phyloP scores from a whole-genome alignment of 1,284 basidiomycete species.

The Malassezia arunalokei region DNA sequence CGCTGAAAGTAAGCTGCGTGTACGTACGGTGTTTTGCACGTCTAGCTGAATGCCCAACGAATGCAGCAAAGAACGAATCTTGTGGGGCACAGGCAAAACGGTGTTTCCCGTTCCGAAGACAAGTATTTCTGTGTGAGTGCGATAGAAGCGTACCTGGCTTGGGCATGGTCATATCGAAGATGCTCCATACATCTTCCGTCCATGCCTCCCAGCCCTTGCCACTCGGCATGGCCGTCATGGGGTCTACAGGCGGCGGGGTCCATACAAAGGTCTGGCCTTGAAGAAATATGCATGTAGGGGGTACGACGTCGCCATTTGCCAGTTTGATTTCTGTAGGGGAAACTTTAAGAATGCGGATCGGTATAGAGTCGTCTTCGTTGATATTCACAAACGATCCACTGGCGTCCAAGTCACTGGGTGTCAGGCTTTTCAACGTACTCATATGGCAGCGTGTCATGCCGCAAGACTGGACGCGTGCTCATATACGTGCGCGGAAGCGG shows the following conservation, averaged over 20 bases:
- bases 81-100: slow-evolving; percentile 59
- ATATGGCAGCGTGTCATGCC: neutral
- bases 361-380: slow-evolving; percentile 8
- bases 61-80: slow-evolving; percentile 59
- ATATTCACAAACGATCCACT: slow-evolving; percentile 6
- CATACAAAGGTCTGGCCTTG: slow-evolving; percentile 76
- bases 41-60: slow-evolving; percentile 74
- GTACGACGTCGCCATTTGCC: slow-evolving; percentile 57
- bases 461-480: neutral
- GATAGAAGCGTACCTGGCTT: slow-evolving; percentile 59
- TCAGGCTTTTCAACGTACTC: neutral
- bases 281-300: slow-evolving; percentile 65
- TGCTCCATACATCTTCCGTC: slow-evolving; percentile 60
- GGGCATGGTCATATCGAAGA: slow-evolving; percentile 70
- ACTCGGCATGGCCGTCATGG: slow-evolving; percentile 43
- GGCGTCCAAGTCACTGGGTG: neutral
- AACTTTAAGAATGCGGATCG: slow-evolving; percentile 12
- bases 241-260: slow-evolving; percentile 60
- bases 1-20: slow-evolving; percentile 50
- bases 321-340: neutral
- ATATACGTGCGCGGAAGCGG: neutral
- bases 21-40: slow-evolving; percentile 74
- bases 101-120: slow-evolving; percentile 70
- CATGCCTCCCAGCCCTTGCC: slow-evolving; percentile 52
- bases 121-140: slow-evolving; percentile 59